phyloP scores from a whole-genome alignment of 163 green algal genomes.

The Picocystis sp. region DNA sequence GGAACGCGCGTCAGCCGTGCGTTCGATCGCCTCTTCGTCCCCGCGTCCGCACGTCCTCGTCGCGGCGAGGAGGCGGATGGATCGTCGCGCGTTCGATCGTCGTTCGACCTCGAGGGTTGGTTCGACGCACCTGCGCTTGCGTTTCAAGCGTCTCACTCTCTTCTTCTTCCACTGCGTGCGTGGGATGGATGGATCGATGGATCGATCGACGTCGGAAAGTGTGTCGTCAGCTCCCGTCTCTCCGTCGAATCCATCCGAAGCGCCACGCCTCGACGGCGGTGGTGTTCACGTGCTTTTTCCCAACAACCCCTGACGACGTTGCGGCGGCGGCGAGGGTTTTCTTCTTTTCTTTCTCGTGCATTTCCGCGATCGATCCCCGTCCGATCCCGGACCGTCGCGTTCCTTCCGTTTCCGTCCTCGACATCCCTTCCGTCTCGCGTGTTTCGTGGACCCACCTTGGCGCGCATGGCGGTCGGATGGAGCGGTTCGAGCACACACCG shows the following conservation, averaged over 20 bases:
- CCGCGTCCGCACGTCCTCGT: too few relatives aligned
- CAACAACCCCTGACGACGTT: constrained; percentile 38
- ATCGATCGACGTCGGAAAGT: neutral
- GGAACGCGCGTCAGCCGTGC: too few relatives aligned
- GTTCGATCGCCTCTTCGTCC: too few relatives aligned
- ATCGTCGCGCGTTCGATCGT: too few relatives aligned
- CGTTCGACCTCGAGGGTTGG: too few relatives aligned
- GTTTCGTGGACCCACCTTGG: neutral
- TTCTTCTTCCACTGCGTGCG: constrained; percentile 10
- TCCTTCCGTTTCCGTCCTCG: neutral
- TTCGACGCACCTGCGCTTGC: neutral
- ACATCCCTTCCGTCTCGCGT: neutral
- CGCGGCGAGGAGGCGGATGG: too few relatives aligned
- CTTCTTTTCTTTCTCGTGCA: neutral
- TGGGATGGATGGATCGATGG: neutral
- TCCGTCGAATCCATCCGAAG: constrained; percentile 18
- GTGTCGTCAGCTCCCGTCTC: neutral
- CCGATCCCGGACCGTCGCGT: too few relatives aligned
- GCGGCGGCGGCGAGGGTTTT: constrained; percentile 51
- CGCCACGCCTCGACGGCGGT: constrained; percentile 63
- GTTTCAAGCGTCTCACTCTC: constrained; percentile 9
- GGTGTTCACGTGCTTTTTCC: constrained; percentile 38
- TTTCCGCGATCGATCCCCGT: too few relatives aligned
- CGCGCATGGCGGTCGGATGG: too few relatives aligned
- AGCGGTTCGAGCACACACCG: too few relatives aligned